Conservation (phyloP, 2,329 filamentous ascomycete genomes). For the Cladosporium cucumerinum region DNA sequence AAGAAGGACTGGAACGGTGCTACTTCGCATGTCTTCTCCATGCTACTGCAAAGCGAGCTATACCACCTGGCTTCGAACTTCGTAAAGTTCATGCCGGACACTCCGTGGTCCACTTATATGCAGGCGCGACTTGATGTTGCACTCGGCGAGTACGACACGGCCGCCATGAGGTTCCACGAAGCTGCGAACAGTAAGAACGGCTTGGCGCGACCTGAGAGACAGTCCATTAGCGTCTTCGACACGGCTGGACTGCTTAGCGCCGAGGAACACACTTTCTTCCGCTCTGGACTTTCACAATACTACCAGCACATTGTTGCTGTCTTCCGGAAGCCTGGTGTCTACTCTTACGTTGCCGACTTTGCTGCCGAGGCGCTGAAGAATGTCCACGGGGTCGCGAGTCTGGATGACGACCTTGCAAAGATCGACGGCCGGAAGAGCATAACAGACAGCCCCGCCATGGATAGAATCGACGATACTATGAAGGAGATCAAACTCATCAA, state of each 20-base stretch:
- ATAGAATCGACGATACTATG: constrained; percentile 28
- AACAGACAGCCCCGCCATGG: constrained; percentile 28
- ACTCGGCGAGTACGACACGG: constrained; percentile 68
- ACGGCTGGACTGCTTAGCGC: constrained; percentile 67
- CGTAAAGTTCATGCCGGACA: constrained; percentile 60
- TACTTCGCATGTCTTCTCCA: constrained; percentile 39
- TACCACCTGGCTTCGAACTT: constrained; percentile 57
- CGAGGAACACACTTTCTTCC: constrained; percentile 64
- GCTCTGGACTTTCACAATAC: constrained; percentile 76
- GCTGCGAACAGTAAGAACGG: constrained; percentile 48
- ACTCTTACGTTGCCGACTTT: constrained; percentile 81
- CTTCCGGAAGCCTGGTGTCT: constrained; percentile 73
- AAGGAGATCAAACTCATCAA: constrained; percentile 35
- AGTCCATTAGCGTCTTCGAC: constrained; percentile 27
- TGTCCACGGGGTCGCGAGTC: constrained; percentile 8
- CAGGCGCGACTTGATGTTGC: constrained; percentile 76
- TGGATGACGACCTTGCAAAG: constrained; percentile 19
- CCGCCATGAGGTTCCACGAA: constrained; percentile 74
- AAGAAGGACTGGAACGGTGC: constrained; percentile 39
- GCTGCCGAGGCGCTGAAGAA: constrained; percentile 52
- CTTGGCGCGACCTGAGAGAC: neutral
- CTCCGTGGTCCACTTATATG: constrained; percentile 68
- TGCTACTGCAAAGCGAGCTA: constrained; percentile 43
- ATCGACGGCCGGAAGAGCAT: constrained; percentile 30
- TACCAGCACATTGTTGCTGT: constrained; percentile 81